phyloP scores from a whole-genome alignment of 768 basidiomycete species.

The Rhodotorula kratochvilovae region DNA sequence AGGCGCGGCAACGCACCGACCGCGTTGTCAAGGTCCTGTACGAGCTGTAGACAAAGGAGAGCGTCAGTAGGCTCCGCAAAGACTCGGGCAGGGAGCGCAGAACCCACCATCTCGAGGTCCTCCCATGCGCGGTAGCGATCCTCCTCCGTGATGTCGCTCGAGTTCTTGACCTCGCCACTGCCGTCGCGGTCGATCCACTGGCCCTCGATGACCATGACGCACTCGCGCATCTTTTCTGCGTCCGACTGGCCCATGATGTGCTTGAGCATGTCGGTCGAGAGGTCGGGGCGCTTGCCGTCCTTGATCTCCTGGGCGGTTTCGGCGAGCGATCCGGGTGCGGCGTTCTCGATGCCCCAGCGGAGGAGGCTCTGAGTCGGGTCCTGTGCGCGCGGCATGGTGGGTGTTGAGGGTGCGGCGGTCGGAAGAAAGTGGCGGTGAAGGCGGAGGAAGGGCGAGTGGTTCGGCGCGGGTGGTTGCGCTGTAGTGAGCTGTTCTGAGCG shows the following conservation, averaged over 20 bases:
- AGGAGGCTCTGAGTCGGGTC: slow-evolving; percentile 66
- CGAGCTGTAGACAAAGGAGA: slow-evolving; percentile 55
- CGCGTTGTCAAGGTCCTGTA: slow-evolving; percentile 86
- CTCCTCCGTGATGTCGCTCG: slow-evolving; percentile 54
- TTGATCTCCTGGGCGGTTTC: slow-evolving; percentile 47
- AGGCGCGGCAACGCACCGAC: slow-evolving; percentile 55
- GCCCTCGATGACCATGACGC: slow-evolving; percentile 34
- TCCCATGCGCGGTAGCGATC: slow-evolving; percentile 63
- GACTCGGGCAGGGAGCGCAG: slow-evolving; percentile 36
- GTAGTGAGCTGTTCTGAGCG: neutral
- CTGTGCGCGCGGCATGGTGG: neutral
- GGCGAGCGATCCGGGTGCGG: slow-evolving; percentile 44
- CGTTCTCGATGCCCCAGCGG: slow-evolving; percentile 76
- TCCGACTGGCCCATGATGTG: slow-evolving; percentile 79
- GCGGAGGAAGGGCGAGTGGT: neutral
- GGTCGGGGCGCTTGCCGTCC: slow-evolving; percentile 47
- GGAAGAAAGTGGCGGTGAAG: neutral
- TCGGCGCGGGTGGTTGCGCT: too few species aligned
- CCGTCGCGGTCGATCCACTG: slow-evolving; percentile 49
- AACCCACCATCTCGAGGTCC: slow-evolving; percentile 83
- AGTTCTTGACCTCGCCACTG: slow-evolving; percentile 48
- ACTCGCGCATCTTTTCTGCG: slow-evolving; percentile 68
- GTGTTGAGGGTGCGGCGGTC: neutral
- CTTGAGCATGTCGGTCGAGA: slow-evolving; percentile 81
- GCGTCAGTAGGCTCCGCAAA: neutral